Evolutionary conservation across 2,329 filamentous ascomycete genomes (phyloP), one percentile per base, ranked within the genome.

Genomic region (Dothiorella sarmentorum): DNA sequence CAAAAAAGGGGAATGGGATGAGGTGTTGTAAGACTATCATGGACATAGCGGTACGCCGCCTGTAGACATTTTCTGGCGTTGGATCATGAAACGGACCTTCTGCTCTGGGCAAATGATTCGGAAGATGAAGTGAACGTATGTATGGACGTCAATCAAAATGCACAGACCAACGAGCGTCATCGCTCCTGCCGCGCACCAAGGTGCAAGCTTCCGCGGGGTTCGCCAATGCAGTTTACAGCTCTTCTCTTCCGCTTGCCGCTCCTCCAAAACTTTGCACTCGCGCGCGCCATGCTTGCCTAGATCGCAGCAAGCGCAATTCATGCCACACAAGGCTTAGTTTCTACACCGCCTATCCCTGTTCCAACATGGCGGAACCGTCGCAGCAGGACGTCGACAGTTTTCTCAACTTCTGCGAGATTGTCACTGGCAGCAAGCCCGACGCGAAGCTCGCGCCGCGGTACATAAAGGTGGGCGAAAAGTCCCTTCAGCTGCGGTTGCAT

Each of bases 311-410:
- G 24, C 49, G 33, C 10, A 18, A 17, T 24, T 10, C 18, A 40
- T 53, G 35, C n/a, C n/a, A n/a, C 35, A 18, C 33, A 18, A 20
- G 49, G 22, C 22, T 9, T 53, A 53, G 20, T 35, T 53, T 20
- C 35, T n/a, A 22, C 35, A 29, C 47, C 33, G n/a, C 24, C 33
- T n/a, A 15, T 22, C 24, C 35, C 35, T 24, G 49, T 29, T 18
- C 17, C 33, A 59, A 43, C 57, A 59, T 59, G 57, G 47, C 57
- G 38, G 38, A 44, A 22, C 38, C 29, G 29, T 53, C 45, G 45
- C 56, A 59, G 37, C 37, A 59, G n/a, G 57, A 53, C 17, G 49
- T 45, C 26, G 49, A 59, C 20, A 35, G 7, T 7, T 45, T 59
- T 29, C 27, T 53, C 29, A 33, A 27, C 29, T 45, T 59, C 24